Evolutionary conservation across 2,329 filamentous ascomycete genomes (phyloP).

Genomic region (Orbilia javanica): DNA sequence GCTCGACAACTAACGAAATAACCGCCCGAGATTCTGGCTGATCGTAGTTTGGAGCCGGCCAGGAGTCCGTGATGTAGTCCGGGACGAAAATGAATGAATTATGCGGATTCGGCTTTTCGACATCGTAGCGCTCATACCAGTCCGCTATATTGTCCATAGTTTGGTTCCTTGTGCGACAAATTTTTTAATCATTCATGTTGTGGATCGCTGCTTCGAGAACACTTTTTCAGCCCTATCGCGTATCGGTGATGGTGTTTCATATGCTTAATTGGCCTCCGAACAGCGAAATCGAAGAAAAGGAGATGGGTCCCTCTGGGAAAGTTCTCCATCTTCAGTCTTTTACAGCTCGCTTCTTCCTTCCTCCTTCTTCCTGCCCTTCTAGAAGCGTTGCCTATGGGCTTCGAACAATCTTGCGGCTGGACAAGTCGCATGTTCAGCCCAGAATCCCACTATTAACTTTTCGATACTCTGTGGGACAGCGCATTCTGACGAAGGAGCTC

Average conservation of each 20-base stretch:
- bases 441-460: background rate
- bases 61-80: constrained; percentile 25
- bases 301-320: constrained; percentile 9
- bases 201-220: background rate
- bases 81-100: constrained; percentile 30
- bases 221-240: constrained; percentile 8
- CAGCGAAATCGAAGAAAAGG: constrained; percentile 1
- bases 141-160: background rate
- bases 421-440: background rate
- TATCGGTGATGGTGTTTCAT: constrained; percentile 5
- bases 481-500: constrained; percentile 25
- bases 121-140: constrained; percentile 31
- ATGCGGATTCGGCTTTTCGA: constrained; percentile 24
- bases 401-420: constrained; percentile 3
- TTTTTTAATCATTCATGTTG: background rate
- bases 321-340: constrained; percentile 25
- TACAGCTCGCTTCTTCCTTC: constrained; percentile 14
- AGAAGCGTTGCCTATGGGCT: background rate
- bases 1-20: constrained; percentile 23
- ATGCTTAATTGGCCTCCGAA: background rate
- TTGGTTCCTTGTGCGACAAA: background rate
- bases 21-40: constrained; percentile 17
- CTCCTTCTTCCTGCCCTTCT: constrained; percentile 1
- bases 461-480: background rate
- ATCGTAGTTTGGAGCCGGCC: constrained; percentile 24